phyloP scores from a whole-genome alignment of 1,284 basidiomycete species.

The Papiliotrema laurentii region DNA sequence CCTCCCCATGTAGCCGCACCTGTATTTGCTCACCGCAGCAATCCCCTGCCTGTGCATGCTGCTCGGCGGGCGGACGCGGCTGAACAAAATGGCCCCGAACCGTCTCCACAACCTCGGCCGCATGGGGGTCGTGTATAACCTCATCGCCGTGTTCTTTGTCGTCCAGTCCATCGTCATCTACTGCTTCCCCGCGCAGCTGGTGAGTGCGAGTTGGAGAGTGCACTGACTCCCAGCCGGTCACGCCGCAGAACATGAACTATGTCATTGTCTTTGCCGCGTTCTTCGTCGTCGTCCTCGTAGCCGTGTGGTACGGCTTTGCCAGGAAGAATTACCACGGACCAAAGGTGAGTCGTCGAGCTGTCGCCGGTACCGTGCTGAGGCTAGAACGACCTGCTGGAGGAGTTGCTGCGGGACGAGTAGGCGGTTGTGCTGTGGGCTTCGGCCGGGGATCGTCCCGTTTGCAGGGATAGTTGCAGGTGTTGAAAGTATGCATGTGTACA shows the following conservation, averaged over 20 bases:
- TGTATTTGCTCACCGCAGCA: neutral
- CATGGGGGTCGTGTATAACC: constrained; percentile 19
- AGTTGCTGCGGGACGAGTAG: neutral
- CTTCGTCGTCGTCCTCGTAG: neutral
- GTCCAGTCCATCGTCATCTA: constrained; percentile 20
- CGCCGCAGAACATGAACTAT: constrained; percentile 6
- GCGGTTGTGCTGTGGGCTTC: too few relatives aligned
- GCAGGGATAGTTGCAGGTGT: too few relatives aligned
- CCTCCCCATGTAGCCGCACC: neutral
- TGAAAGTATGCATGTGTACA: too few relatives aligned
- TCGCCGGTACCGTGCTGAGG: neutral
- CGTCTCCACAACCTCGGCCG: constrained; percentile 19
- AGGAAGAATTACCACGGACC: constrained; percentile 3
- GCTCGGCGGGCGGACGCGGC: constrained; percentile 13
- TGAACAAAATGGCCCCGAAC: constrained; percentile 17
- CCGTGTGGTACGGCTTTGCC: constrained; percentile 4
- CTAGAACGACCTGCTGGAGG: neutral
- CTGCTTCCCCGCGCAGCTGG: constrained; percentile 22
- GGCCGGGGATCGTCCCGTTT: too few relatives aligned
- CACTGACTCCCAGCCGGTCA: constrained; percentile 1
- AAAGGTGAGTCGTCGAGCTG: constrained; percentile 1
- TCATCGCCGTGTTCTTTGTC: constrained; percentile 21
- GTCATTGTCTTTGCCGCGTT: constrained; percentile 5
- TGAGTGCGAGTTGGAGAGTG: constrained; percentile 4
- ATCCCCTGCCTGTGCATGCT: constrained; percentile 21